These are phyloP conservation scores for Collybiopsis confluens DNA, from an alignment of 768 basidiomycete genomes.

Conservation along the genomic window DNA sequence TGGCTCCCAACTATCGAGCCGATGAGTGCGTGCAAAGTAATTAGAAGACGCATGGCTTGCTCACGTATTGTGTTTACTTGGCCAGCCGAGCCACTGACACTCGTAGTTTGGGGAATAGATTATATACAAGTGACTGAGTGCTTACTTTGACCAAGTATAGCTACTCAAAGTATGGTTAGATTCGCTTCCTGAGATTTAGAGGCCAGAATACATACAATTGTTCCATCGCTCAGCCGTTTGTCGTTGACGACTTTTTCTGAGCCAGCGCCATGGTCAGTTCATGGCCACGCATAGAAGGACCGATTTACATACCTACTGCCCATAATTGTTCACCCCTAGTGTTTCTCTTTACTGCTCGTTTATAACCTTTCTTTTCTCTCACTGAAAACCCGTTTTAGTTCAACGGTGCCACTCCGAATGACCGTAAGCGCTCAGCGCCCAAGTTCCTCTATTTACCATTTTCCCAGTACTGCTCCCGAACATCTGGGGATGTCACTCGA, in stretches of 20 bases:
- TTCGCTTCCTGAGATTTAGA: too few relatives aligned
- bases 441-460: too few relatives aligned
- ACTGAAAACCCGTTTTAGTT: background rate
- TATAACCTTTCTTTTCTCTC: background rate
- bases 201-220: background rate
- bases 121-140: too few relatives aligned
- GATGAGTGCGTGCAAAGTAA: too few relatives aligned
- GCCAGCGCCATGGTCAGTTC: background rate
- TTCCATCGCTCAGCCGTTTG: background rate
- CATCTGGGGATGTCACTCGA: too few relatives aligned
- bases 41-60: too few relatives aligned
- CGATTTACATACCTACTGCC: background rate
- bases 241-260: background rate
- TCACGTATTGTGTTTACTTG: background rate
- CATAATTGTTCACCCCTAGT: background rate
- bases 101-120: too few relatives aligned
- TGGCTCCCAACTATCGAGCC: too few relatives aligned
- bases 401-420: too few relatives aligned
- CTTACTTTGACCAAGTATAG: background rate
- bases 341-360: background rate
- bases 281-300: background rate
- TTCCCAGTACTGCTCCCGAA: too few relatives aligned
- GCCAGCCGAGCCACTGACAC: constrained; percentile 1
- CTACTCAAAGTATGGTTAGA: background rate
- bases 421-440: too few relatives aligned